Conservation (phyloP, 108 stramenopile genomes). For the Nitzschia putrida region DNA sequence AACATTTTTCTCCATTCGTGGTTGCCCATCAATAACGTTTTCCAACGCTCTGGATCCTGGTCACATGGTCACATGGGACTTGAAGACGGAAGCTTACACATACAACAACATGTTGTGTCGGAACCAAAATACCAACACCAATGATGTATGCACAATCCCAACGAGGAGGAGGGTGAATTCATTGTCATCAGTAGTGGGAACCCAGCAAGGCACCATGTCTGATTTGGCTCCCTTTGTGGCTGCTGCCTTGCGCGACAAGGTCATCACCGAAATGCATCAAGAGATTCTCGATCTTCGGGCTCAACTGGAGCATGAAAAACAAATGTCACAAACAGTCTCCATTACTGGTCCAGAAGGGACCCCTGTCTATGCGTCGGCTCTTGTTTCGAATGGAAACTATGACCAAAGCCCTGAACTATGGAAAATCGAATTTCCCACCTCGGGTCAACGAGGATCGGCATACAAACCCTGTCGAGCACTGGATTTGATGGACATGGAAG, state of each 20-base stretch:
- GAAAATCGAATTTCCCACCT: constrained; percentile 14
- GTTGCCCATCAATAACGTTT: no score
- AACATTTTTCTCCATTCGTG: no score
- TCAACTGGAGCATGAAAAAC: constrained; percentile 26
- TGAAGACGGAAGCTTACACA: no score
- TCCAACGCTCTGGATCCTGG: no score
- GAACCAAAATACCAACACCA: no score
- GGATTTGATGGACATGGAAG: constrained; percentile 35
- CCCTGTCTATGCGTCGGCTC: constrained; percentile 28
- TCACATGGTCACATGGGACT: no score
- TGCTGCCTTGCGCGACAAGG: constrained; percentile 47
- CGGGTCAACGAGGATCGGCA: background rate
- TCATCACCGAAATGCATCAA: constrained; percentile 38
- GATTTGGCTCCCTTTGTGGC: constrained; percentile 51
- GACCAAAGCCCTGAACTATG: constrained; percentile 20
- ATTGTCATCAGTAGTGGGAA: no score
- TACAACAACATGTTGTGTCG: no score
- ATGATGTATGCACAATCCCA: no score
- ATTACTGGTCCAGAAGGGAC: constrained; percentile 40
- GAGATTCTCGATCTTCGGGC: constrained; percentile 26
- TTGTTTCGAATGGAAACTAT: constrained; percentile 21
- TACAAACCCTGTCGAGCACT: background rate
- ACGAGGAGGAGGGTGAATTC: no score
- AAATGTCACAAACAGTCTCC: constrained; percentile 13
- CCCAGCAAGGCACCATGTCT: constrained; percentile 18